Conservation (phyloP, 306 rosid species). For the Vigna angularis region DNA sequence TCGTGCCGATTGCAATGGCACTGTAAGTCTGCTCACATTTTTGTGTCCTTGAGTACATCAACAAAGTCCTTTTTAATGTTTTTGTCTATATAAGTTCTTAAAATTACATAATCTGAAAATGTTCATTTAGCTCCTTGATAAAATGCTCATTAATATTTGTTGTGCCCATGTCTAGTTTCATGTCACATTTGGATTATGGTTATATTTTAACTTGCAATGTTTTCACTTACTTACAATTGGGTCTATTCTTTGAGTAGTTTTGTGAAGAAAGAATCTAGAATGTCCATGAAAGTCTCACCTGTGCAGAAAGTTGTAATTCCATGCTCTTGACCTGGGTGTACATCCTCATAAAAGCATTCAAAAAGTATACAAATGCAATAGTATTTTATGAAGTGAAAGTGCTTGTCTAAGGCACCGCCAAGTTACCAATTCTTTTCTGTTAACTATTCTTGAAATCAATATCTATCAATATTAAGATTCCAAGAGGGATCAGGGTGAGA, state of each 20-base stretch:
- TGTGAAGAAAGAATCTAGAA: slow-evolving; percentile 25
- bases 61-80: slow-evolving; percentile 28
- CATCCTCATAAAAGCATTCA: background rate
- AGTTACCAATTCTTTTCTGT: slow-evolving; percentile 34
- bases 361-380: background rate
- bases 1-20: slow-evolving; percentile 90
- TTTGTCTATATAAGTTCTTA: background rate
- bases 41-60: slow-evolving; percentile 20
- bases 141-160: slow-evolving; percentile 36
- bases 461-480: slow-evolving; percentile 25
- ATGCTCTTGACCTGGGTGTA: slow-evolving; percentile 20
- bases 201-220: slow-evolving; percentile 16
- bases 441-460: slow-evolving; percentile 28
- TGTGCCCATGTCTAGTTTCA: slow-evolving; percentile 17
- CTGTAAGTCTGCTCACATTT: slow-evolving; percentile 71
- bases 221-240: slow-evolving; percentile 2
- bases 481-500: background rate
- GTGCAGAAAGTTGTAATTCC: slow-evolving; percentile 19
- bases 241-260: too few relatives aligned
- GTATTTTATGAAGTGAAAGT: slow-evolving; percentile 33
- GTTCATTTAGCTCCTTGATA: slow-evolving; percentile 22
- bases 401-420: slow-evolving; percentile 4
- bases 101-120: slow-evolving; percentile 16
- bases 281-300: slow-evolving; percentile 6
- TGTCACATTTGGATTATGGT: slow-evolving; percentile 23